Conservation (phyloP, 257 asterid genomes). For the Gardenia jasminoides region DNA sequence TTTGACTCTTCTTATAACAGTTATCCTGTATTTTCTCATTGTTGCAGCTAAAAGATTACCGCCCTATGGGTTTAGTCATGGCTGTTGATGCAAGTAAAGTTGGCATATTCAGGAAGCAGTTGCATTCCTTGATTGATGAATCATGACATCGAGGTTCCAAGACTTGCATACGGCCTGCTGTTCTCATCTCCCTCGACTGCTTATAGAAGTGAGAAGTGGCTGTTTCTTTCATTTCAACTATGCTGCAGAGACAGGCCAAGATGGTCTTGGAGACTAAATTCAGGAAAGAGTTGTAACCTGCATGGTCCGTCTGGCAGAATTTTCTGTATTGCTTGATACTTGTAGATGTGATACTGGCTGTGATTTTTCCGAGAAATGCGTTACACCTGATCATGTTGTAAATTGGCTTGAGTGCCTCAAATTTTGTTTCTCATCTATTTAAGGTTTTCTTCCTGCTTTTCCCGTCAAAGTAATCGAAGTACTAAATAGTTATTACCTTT, state of each 20-base stretch:
- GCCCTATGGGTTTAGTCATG: slow-evolving; percentile 73
- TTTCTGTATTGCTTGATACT: neutral
- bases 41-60: slow-evolving; percentile 72
- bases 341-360: neutral
- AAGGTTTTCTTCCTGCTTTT: neutral
- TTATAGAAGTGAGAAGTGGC: neutral
- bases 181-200: neutral
- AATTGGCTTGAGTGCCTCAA: neutral
- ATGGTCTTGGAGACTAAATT: neutral
- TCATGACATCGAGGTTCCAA: slow-evolving; percentile 20
- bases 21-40: slow-evolving; percentile 8
- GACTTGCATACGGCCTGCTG: neutral
- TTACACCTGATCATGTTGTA: neutral
- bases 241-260: neutral
- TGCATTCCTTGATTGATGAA: slow-evolving; percentile 60
- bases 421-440: neutral
- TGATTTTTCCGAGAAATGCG: neutral
- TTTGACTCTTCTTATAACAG: neutral
- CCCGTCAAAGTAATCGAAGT: neutral
- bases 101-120: slow-evolving; percentile 48
- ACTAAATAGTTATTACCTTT: too few species aligned
- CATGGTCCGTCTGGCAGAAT: neutral
- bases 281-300: neutral
- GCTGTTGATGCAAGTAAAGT: slow-evolving; percentile 66
- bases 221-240: neutral